Evolutionary conservation across 208 protist genomes (phyloP).

Genomic region (Giardia duodenalis): DNA sequence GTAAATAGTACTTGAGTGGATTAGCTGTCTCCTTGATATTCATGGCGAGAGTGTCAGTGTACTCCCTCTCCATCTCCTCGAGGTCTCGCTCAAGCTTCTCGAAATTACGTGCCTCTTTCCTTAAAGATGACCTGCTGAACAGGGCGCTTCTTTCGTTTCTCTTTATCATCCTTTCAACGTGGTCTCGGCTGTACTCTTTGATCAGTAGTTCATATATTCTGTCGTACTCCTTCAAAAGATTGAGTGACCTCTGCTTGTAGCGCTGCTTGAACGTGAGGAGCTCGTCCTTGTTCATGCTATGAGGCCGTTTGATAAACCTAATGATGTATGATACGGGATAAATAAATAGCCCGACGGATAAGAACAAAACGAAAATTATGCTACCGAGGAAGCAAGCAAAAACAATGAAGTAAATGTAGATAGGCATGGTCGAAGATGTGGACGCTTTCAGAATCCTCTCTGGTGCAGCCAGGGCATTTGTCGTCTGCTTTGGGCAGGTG

Average conservation of each 20-base stretch:
- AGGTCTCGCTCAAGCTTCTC: not conserved
- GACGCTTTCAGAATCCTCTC: not conserved
- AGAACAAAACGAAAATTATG: not conserved
- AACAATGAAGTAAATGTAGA: not conserved
- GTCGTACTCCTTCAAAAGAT: not conserved
- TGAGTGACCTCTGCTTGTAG: not conserved
- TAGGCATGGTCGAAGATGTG: not conserved
- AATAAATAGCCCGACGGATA: not conserved
- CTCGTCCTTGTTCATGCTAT: not conserved
- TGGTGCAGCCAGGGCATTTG: not conserved
- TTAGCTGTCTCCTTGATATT: slow-evolving; percentile 17
- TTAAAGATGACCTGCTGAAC: not conserved
- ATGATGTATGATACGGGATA: not conserved
- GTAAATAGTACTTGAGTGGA: slow-evolving; percentile 22
- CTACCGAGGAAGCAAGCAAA: not conserved
- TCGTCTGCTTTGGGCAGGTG: not conserved
- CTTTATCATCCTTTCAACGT: not conserved
- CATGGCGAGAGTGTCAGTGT: not conserved
- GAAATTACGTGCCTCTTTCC: not conserved
- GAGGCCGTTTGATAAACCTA: not conserved
- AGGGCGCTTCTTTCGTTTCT: not conserved
- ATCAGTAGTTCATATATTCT: not conserved
- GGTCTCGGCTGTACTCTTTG: not conserved
- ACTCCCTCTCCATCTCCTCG: not conserved
- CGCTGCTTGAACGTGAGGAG: not conserved